Percentiles rank a stretch among this genome's conserved stretches.
Conservation (phyloP, 1,284 basidiomycete species). For the Cutaneotrichosporon daszewskae region DNA sequence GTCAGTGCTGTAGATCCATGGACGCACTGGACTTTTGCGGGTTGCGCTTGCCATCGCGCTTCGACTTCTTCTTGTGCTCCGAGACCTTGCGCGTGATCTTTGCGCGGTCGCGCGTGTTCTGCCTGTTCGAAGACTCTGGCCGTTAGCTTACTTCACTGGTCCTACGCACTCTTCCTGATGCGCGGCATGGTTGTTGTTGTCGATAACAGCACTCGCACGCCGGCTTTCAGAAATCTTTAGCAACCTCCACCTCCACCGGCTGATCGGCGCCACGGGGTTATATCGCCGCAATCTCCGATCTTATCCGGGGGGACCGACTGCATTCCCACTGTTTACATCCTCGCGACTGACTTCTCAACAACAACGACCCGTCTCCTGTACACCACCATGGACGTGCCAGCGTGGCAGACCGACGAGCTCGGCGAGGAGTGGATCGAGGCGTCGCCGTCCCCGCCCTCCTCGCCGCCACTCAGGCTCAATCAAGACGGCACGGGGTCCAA, state of each 20-base stretch:
- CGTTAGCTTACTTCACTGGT: neutral
- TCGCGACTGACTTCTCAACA: conserved; percentile 15
- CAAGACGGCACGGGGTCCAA: conserved; percentile 53
- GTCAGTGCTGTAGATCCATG: conserved; percentile 1
- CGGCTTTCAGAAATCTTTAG: conserved; percentile 1
- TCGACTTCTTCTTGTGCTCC: conserved; percentile 71
- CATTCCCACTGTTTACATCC: too few species aligned
- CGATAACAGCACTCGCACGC: neutral
- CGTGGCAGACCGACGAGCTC: conserved; percentile 71
- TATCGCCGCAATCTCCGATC: conserved; percentile 1
- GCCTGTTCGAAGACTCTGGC: conserved; percentile 77
- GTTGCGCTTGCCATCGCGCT: conserved; percentile 75
- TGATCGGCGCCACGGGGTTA: neutral
- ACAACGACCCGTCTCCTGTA: conserved; percentile 11
- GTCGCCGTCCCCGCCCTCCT: conserved; percentile 52
- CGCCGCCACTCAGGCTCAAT: too few species aligned
- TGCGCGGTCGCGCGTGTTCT: conserved; percentile 64
- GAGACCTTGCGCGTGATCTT: conserved; percentile 73
- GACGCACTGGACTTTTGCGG: conserved; percentile 78
- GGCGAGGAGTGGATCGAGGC: conserved; percentile 69
- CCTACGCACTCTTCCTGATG: conserved; percentile 63
- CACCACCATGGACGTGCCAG: conserved; percentile 50
- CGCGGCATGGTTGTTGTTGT: conserved; percentile 56
- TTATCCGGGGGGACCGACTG: neutral
- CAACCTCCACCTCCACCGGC: conserved; percentile 3